Conservation (phyloP, 306 rosid genomes). For the Gillenia trifoliata region DNA sequence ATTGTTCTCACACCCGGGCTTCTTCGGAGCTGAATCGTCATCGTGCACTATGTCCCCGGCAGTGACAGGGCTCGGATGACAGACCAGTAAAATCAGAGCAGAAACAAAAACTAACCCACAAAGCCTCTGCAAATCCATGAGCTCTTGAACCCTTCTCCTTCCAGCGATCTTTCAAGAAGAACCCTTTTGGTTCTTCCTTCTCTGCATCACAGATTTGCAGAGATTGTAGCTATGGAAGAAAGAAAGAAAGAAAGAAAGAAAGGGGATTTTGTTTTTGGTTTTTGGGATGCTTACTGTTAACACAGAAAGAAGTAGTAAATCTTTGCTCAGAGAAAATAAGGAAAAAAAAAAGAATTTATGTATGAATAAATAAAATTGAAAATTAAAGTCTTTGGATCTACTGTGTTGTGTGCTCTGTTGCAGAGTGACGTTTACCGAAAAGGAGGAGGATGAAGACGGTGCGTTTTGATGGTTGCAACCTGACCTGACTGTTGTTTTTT, state of each 20-base stretch:
- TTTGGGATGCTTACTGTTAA: neutral
- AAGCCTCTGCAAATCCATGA: conserved; percentile 53
- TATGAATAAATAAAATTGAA: neutral
- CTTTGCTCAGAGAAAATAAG: neutral
- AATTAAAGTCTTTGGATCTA: neutral
- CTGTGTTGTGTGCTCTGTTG: neutral
- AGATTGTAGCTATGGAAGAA: conserved; percentile 16
- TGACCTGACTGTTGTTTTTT: neutral
- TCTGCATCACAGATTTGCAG: conserved; percentile 29
- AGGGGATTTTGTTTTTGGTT: neutral
- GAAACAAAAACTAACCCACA: conserved; percentile 25
- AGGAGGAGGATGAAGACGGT: neutral
- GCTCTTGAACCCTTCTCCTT: conserved; percentile 3
- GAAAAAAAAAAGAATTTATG: neutral
- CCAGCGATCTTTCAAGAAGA: conserved; percentile 25
- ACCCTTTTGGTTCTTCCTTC: conserved; percentile 28
- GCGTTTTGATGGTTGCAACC: neutral
- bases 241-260: neutral
- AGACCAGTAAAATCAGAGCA: conserved; percentile 33
- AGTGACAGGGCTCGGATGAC: conserved; percentile 26
- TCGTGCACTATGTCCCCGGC: conserved; percentile 81
- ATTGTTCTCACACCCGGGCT: conserved; percentile 84
- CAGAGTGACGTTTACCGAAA: neutral
- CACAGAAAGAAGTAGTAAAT: neutral
- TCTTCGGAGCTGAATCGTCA: conserved; percentile 74